A percentile compares a stretch with the other conserved stretches of the same genome.
phyloP scores from a whole-genome alignment of 2,329 filamentous ascomycete species.

The Xylaria digitata region DNA sequence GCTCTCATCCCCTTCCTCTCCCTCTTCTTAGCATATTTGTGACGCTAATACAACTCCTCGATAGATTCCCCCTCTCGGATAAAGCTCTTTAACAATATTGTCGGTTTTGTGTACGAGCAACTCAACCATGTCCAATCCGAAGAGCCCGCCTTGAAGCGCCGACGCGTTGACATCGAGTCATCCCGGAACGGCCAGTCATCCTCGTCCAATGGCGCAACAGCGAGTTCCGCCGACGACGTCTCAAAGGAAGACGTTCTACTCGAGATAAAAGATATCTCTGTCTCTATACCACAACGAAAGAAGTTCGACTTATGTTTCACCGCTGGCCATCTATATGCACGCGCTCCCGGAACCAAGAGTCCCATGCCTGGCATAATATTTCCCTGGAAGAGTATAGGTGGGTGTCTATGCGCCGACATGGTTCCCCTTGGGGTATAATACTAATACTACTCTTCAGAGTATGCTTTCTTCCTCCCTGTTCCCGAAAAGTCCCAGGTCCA shows the following conservation, averaged over 20 bases:
- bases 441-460: conserved; percentile 57
- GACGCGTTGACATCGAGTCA: conserved; percentile 61
- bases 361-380: conserved; percentile 67
- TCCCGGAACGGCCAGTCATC: conserved; percentile 44
- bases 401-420: not conserved
- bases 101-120: conserved; percentile 61
- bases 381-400: conserved; percentile 72
- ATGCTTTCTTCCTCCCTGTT: conserved; percentile 72
- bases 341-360: conserved; percentile 61
- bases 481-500: conserved; percentile 74
- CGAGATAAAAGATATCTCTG: conserved; percentile 73
- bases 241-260: conserved; percentile 65
- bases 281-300: conserved; percentile 75
- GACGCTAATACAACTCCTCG: not conserved
- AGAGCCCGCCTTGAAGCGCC: conserved; percentile 64
- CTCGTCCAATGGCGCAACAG: conserved; percentile 40
- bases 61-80: conserved; percentile 63
- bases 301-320: conserved; percentile 75
- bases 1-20: not conserved
- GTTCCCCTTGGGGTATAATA: not conserved
- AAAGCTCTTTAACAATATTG: conserved; percentile 68
- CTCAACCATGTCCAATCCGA: conserved; percentile 47
- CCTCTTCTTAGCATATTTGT: not conserved
- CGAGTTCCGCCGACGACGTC: conserved; percentile 53
- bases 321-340: conserved; percentile 67